phyloP scores from a whole-genome alignment of 306 rosid genomes.

The Senna tora region DNA sequence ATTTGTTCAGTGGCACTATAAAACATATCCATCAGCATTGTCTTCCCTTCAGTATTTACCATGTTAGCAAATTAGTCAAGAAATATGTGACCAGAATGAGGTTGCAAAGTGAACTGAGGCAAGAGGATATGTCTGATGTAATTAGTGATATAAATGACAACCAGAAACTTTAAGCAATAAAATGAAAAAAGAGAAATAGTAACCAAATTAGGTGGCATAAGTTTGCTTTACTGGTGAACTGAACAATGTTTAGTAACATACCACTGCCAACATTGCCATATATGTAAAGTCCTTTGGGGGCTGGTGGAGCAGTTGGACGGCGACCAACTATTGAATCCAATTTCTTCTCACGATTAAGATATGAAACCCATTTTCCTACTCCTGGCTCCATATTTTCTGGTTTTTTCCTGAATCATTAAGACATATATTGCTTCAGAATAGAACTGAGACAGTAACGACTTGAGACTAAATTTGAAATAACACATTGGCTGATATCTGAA shows the following conservation, averaged over 20 bases:
- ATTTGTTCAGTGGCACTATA: conserved; percentile 80
- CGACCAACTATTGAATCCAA: conserved; percentile 78
- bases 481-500: conserved; percentile 2
- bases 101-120: conserved; percentile 11
- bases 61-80: conserved; percentile 25
- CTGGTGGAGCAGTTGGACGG: conserved; percentile 79
- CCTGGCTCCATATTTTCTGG: conserved; percentile 72
- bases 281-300: conserved; percentile 91
- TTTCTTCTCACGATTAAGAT: conserved; percentile 90
- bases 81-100: conserved; percentile 28
- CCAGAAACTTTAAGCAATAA: conserved; percentile 29
- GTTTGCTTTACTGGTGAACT: conserved; percentile 29
- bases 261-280: conserved; percentile 98
- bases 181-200: conserved; percentile 6
- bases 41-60: conserved; percentile 70
- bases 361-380: conserved; percentile 96
- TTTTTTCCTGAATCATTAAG: conserved; percentile 59
- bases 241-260: conserved; percentile 41
- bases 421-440: conserved; percentile 22
- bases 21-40: conserved; percentile 99
- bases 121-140: conserved; percentile 1
- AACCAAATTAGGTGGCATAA: conserved; percentile 27
- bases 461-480: conserved; percentile 3
- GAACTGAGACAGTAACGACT: background rate
- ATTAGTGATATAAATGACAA: conserved; percentile 23